Conservation (phyloP, 108 stramenopile species). For the Cyclotella baltica region DNA sequence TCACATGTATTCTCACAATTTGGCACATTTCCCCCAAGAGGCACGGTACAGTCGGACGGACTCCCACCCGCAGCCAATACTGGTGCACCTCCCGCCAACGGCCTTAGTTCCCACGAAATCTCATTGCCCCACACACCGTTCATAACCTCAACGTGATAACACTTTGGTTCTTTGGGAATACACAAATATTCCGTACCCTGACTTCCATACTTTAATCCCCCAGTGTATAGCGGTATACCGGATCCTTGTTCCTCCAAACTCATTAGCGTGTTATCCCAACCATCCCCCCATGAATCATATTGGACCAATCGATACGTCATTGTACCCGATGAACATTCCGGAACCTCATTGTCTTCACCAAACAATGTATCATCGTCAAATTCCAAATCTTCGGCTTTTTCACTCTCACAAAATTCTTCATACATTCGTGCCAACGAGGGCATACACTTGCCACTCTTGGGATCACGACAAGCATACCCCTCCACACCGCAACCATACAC, state of each 20-base stretch:
- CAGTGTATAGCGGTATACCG: conserved; percentile 57
- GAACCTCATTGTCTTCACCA: conserved; percentile 27
- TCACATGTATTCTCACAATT: conserved; percentile 72
- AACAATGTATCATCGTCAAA: conserved; percentile 38
- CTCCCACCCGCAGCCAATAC: conserved; percentile 76
- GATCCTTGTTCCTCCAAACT: conserved; percentile 42
- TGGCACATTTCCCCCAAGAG: conserved; percentile 45
- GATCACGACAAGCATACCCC: conserved; percentile 90
- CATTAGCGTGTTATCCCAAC: conserved; percentile 80
- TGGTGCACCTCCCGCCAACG: conserved; percentile 62
- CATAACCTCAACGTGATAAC: conserved; percentile 73
- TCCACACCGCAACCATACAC: conserved; percentile 82
- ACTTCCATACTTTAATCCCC: conserved; percentile 71
- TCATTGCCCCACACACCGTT: conserved; percentile 92
- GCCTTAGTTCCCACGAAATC: conserved; percentile 86
- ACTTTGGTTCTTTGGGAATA: conserved; percentile 65
- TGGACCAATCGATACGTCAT: conserved; percentile 69
- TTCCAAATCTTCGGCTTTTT: conserved; percentile 36
- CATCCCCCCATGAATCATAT: conserved; percentile 90
- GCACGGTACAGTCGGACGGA: conserved; percentile 61
- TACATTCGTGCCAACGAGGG: conserved; percentile 58
- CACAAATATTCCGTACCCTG: conserved; percentile 79
- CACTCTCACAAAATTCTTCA: conserved; percentile 37
- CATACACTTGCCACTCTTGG: conserved; percentile 68
- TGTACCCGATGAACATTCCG: conserved; percentile 45